phyloP scores from a whole-genome alignment of 164 flowering plant genomes.

The Sedum album region DNA sequence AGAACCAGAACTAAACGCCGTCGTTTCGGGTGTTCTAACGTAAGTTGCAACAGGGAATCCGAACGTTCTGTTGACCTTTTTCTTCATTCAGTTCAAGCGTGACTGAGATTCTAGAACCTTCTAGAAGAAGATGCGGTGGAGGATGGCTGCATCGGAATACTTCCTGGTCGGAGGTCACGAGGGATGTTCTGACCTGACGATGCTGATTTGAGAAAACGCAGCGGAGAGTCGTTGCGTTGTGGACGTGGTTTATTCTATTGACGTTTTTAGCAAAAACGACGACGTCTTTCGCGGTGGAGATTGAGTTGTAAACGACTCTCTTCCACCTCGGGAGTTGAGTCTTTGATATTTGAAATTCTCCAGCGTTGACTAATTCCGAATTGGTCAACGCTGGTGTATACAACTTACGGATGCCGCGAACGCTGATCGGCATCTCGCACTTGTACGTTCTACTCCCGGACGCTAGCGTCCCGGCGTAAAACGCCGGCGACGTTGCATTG shows the following conservation, averaged over 20 bases:
- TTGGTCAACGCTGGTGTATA: conserved; percentile 29
- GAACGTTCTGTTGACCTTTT: conserved; percentile 1
- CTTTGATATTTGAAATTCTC: neutral
- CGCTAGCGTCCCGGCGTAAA: conserved; percentile 29
- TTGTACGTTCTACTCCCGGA: conserved; percentile 27
- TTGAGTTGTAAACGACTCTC: conserved; percentile 53
- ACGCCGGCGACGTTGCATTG: conserved; percentile 45
- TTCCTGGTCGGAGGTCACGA: conserved; percentile 59
- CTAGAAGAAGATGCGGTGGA: conserved; percentile 24
- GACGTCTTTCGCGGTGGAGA: conserved; percentile 62
- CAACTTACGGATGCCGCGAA: conserved; percentile 40
- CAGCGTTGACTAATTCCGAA: neutral
- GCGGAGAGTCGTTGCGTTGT: conserved; percentile 30
- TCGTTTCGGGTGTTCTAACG: conserved; percentile 18
- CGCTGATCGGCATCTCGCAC: conserved; percentile 43
- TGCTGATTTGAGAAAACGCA: conserved; percentile 42
- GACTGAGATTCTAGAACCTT: conserved; percentile 18
- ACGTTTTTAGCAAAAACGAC: conserved; percentile 70
- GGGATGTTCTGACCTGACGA: conserved; percentile 33
- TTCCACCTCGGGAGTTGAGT: conserved; percentile 45
- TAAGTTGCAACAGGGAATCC: conserved; percentile 66
- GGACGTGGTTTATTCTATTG: conserved; percentile 44
- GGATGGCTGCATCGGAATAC: conserved; percentile 75
- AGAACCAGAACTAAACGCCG: neutral
- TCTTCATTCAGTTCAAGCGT: conserved; percentile 28